Evolutionary conservation across 345 rosid genomes (phyloP).

Genomic region (Eucalyptus marginata): DNA sequence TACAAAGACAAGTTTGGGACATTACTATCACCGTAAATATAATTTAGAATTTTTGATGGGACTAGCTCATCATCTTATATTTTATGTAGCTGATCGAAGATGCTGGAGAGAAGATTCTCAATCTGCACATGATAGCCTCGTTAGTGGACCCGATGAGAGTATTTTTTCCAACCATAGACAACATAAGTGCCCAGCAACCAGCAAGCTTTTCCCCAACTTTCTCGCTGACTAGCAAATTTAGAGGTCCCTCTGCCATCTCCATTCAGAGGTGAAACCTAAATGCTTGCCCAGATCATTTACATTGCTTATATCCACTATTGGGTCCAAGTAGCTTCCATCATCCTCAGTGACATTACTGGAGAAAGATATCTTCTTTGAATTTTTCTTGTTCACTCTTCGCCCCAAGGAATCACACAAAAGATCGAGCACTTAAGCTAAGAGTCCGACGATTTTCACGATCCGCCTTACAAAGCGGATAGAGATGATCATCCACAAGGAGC

Average conservation of each 20-base stretch:
- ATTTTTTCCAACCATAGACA: not conserved
- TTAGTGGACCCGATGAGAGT: not conserved
- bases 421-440: not conserved
- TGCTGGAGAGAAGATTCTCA: not conserved
- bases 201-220: not conserved
- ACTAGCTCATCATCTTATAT: not conserved
- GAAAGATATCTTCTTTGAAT: not conserved
- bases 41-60: too few relatives aligned
- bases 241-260: not conserved
- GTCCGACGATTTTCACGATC: not conserved
- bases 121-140: not conserved
- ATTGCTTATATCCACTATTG: not conserved
- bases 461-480: not conserved
- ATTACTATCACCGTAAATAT: too few relatives aligned
- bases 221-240: not conserved
- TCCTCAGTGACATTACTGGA: not conserved
- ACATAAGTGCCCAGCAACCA: not conserved
- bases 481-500: not conserved
- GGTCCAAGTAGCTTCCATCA: not conserved
- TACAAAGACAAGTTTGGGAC: too few relatives aligned
- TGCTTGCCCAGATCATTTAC: not conserved
- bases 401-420: not conserved
- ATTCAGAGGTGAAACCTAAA: not conserved
- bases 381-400: not conserved
- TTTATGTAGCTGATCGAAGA: not conserved